These are phyloP conservation scores for Chlorella sp. DNA, from an alignment of 139 green algal species.

Conservation along the genomic window DNA sequence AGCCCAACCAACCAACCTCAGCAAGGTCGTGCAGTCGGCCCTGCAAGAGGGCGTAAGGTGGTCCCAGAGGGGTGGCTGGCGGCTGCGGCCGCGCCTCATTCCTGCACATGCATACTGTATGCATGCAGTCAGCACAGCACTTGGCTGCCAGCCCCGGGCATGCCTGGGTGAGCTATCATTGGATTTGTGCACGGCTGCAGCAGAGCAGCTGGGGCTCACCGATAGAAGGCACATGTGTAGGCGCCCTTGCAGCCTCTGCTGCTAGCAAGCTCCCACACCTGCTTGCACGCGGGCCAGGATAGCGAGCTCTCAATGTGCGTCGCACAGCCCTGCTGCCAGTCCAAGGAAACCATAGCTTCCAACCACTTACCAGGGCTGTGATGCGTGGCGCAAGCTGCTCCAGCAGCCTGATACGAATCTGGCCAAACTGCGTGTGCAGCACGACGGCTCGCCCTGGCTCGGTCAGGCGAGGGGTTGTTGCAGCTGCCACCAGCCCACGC, in stretches of 20 bases:
- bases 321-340: no score
- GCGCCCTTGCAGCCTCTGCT: neutral
- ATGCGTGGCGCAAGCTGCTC: slow-evolving; percentile 1
- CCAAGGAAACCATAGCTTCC: no score
- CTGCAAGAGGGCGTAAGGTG: slow-evolving; percentile 58
- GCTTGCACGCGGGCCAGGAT: no score
- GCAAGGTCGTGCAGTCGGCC: slow-evolving; percentile 37
- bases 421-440: neutral
- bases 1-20: neutral
- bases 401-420: neutral
- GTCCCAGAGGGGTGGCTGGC: slow-evolving; percentile 12
- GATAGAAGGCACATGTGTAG: neutral
- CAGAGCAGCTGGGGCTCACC: neutral
- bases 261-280: neutral
- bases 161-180: no score
- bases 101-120: no score
- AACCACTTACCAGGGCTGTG: neutral
- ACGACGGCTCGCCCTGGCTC: neutral
- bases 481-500: no score
- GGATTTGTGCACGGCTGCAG: neutral
- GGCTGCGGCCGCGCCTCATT: slow-evolving; percentile 6
- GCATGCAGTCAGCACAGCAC: no score
- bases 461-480: neutral
- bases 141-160: no score
- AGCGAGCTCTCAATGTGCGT: no score